Evolutionary conservation across 192 early-diverging fungal species (phyloP).

Genomic region (Backusella australiensis): DNA sequence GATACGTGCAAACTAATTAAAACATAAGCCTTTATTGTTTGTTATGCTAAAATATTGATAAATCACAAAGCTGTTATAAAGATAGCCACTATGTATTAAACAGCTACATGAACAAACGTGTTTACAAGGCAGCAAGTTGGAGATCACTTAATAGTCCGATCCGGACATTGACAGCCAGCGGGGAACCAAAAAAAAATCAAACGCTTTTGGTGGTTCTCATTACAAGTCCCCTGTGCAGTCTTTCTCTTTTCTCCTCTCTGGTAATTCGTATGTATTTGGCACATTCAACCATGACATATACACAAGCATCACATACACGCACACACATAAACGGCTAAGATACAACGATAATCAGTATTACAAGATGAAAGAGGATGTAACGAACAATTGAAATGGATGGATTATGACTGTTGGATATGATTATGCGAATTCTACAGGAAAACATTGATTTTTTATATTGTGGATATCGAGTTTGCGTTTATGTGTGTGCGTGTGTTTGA

Average conservation of each 20-base stretch:
- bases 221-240: not conserved
- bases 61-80: no score
- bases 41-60: no score
- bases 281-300: not conserved
- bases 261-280: not conserved
- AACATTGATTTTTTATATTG: not conserved
- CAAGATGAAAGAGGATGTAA: not conserved
- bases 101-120: no score
- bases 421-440: not conserved
- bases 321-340: not conserved
- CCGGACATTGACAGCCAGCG: not conserved
- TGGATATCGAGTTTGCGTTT: not conserved
- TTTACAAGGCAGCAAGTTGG: not conserved
- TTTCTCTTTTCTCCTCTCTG: slow-evolving; percentile 5
- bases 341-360: not conserved
- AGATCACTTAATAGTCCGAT: not conserved
- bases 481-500: not conserved
- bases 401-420: not conserved
- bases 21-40: no score
- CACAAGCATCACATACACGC: not conserved
- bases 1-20: no score
- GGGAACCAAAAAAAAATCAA: not conserved
- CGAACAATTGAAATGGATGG: not conserved
- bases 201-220: not conserved
- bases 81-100: no score